Conservation (phyloP, 2,329 filamentous ascomycete genomes). For the Emydomyces testavorans region DNA sequence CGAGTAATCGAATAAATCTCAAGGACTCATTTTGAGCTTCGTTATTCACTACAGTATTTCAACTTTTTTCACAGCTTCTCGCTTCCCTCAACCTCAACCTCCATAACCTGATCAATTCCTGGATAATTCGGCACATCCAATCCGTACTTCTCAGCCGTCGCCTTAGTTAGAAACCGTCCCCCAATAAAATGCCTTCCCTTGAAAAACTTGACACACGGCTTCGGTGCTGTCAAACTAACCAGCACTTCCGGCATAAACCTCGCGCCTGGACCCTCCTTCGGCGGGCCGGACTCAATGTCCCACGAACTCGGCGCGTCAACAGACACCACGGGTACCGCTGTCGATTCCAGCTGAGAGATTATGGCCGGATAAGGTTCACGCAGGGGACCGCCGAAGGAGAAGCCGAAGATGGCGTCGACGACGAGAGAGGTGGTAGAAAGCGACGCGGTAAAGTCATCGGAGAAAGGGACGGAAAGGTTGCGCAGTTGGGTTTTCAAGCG, state of each 20-base stretch:
- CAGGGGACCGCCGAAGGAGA: constrained; percentile 84
- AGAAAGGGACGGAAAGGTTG: constrained; percentile 72
- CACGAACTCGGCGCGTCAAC: constrained; percentile 92
- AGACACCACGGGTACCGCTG: constrained; percentile 65
- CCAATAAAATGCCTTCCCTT: constrained; percentile 78
- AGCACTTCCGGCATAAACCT: constrained; percentile 69
- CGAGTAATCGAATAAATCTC: background rate
- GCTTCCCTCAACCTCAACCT: constrained; percentile 44
- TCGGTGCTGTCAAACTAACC: constrained; percentile 84
- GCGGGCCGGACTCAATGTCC: constrained; percentile 82
- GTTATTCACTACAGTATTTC: background rate
- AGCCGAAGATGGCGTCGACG: constrained; percentile 89
- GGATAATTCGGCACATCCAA: constrained; percentile 73
- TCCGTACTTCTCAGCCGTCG: constrained; percentile 72
- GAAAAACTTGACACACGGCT: constrained; percentile 76
- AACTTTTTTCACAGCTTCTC: constrained; percentile 23
- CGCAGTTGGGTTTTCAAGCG: constrained; percentile 74
- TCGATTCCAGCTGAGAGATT: constrained; percentile 63
- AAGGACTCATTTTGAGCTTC: background rate
- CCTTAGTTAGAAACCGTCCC: constrained; percentile 70
- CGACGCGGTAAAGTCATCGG: constrained; percentile 61
- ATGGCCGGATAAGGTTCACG: constrained; percentile 82
- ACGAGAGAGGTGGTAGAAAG: constrained; percentile 63
- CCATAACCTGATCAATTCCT: constrained; percentile 80
- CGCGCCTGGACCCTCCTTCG: constrained; percentile 61